Evolutionary conservation across 2,329 filamentous ascomycete genomes (phyloP), one percentile per base, ranked within the genome.

Genomic region (Trichoderma sp.): DNA sequence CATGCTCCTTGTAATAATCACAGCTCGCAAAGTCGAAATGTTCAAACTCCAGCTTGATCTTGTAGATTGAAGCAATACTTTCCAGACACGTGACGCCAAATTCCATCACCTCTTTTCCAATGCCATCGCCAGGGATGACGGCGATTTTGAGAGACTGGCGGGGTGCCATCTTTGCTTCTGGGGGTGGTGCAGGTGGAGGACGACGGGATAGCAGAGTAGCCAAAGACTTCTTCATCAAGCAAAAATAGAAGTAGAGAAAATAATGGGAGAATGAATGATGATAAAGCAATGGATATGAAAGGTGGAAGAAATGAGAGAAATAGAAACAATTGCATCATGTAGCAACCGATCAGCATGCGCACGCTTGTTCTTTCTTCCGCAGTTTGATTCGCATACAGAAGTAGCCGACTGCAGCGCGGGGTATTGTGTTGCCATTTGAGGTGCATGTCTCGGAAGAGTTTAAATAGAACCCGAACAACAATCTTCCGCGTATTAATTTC

Each of bases 11-110:
- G 57, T 84, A 91, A 80, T 90, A 92, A 0, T 84, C 87, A 64
- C 90, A 89, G 39, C 89, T 91, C 20, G 88, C 88, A 82, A 91
- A 92, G 76, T 90, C 88, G 75, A 90, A 92, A 68, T 88, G 80
- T 88, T 69, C 83, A 73, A 92, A 91, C 1, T 86, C 79, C 0
- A 92, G 79, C 67, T 88, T 86, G 0, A 88, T 83, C 47, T 83
- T 80, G 73, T 87, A 85, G 3, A 85, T 79, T 55, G 85, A 82
- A 9, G 92, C 87, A 4, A 88, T 86, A 2, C 88, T 88, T 32
- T 84, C 81, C 36, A 72, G 53, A 30, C 67, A 70, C 26, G 23
- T 32, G 47, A 70, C 59, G 8, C 71, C 71, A 6, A 50, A 15
- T 20, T 68, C 67, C 58, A 91, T 84, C n/a, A 91, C 88, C 77